phyloP scores from a whole-genome alignment of 495 filamentous ascomycete species.

The Entonaema liquescens region DNA sequence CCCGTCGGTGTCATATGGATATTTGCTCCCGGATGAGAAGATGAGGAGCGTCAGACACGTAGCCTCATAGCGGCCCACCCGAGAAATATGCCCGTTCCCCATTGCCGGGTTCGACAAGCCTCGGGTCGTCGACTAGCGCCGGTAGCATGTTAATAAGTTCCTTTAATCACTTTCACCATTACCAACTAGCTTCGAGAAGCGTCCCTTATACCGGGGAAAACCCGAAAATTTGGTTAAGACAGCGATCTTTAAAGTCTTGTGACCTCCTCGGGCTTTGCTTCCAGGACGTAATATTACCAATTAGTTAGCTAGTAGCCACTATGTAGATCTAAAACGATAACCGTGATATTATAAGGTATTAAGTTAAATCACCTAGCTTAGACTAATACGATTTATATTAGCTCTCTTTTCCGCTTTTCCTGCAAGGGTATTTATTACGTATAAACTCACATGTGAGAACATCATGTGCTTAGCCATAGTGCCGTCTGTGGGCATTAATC shows the following conservation, averaged over 20 bases:
- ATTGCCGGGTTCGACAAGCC: slow-evolving; percentile 17
- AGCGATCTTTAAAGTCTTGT: background rate
- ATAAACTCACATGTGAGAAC: background rate
- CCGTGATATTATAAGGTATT: background rate
- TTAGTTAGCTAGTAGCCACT: background rate
- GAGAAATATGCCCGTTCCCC: slow-evolving; percentile 17
- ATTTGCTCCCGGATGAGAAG: slow-evolving; percentile 4
- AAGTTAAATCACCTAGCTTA: background rate
- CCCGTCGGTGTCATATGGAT: slow-evolving; percentile 24
- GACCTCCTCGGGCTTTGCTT: slow-evolving; percentile 1
- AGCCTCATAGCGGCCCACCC: background rate
- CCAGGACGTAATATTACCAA: slow-evolving; percentile 7
- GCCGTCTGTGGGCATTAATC: background rate
- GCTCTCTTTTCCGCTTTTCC: background rate
- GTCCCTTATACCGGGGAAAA: slow-evolving; percentile 10
- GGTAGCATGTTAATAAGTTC: slow-evolving; percentile 9
- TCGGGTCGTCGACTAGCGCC: slow-evolving; percentile 23
- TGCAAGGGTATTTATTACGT: too few species aligned
- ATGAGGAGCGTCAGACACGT: too few species aligned
- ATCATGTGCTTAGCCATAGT: background rate
- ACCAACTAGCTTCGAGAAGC: slow-evolving; percentile 5
- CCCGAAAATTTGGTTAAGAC: background rate
- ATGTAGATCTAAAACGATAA: background rate
- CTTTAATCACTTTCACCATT: background rate
- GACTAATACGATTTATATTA: background rate